Evolutionary conservation across 2,329 filamentous ascomycete species (phyloP), one percentile per base, ranked within the genome.

Genomic region (Aureobasidium sp.): DNA sequence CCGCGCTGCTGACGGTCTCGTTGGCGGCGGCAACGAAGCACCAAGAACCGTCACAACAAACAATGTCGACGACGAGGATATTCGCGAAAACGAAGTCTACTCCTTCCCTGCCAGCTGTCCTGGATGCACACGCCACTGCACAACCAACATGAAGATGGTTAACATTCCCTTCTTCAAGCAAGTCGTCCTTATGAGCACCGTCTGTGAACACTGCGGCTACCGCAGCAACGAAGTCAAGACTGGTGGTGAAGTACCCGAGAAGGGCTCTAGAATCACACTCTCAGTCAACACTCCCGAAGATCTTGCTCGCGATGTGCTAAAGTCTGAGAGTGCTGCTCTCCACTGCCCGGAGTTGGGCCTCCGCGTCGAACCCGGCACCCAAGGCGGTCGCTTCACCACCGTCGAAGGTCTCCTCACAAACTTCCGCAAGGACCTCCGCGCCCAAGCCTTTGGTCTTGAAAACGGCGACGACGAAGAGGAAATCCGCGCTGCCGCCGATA

Each of bases 111-210:
- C 92, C 7, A 89, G 86, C 63, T 99, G 94, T 75, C 94, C 94
- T 0, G 93, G 90, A 65, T 99, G 94, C 80, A 87, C 87, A 71
- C 89, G 89, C 75, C 79, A 85, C 5, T 97, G 92, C 77, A 86
- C 86, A 4, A 96, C 95, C 11, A 92, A 96, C 76, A 97, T 97
- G 91, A 96, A 97, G 80, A 96, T 96, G 87, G 91, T 97, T 62
- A 91, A 96, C 70, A 97, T 99, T 65, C 94, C 94, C 0, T 89
- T 96, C 77, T 99, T 99, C 80, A 96, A 97, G 78, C 90, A 97
- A 72, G 94, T 99, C 3, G 87, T 97, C 44, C 82, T 99, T 69
- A 97, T 96, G 90, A 92, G 87, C 68, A 97, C 93, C 2, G 87
- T 91, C 31, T 99, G 94, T 77, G 87, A 93, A 31, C 82, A 88